Evolutionary conservation across 2,329 filamentous ascomycete species (phyloP), one percentile per base, ranked within the genome.

Genomic region (Colletotrichum sp.): DNA sequence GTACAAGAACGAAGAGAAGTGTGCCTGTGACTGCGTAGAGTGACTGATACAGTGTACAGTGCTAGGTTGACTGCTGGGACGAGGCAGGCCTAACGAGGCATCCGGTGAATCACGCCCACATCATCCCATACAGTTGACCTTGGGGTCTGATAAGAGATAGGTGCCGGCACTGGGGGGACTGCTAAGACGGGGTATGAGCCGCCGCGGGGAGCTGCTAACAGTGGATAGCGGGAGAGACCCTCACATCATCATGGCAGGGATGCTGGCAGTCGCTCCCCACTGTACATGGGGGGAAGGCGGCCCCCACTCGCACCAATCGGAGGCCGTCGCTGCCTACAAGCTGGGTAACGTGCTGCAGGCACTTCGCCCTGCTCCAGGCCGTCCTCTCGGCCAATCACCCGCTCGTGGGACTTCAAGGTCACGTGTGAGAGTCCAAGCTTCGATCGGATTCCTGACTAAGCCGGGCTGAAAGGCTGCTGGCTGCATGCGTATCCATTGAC

Each of bases 401-500:
- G 15, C 10, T 26, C 8, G 26, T 9, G n/a, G 6, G 24, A 18
- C 0, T 48, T 34, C 2, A 4, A 43, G 5, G 9, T 63, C 71
- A 76, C 72, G 71, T 71, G 71, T 1, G 28, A 9, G 1, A 4
- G 0, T 2, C 30, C 15, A 1, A 67, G 74, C 74, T 63, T n/a
- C 32, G 4, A 67, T 5, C 2, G 6, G 24, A 7, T 34, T 58
- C 48, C 65, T 77, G 76, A 76, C 76, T 76, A 74, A 77, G 75
- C 75, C 57, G n/a, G 72, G 66, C 68, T 69, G 72, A 72, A 64
- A 76, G 68, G 76, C 73, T 78, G 77, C 76, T 75, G 68, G 76
- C 73, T 78, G 77, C 76, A 77, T 78, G 64, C 74, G 74, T 77
- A 77, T 71, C 77, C 69, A 68, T 76, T 78, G 77, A 77, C 77